Conservation (phyloP, 768 basidiomycete genomes). For the Russula brevipes region DNA sequence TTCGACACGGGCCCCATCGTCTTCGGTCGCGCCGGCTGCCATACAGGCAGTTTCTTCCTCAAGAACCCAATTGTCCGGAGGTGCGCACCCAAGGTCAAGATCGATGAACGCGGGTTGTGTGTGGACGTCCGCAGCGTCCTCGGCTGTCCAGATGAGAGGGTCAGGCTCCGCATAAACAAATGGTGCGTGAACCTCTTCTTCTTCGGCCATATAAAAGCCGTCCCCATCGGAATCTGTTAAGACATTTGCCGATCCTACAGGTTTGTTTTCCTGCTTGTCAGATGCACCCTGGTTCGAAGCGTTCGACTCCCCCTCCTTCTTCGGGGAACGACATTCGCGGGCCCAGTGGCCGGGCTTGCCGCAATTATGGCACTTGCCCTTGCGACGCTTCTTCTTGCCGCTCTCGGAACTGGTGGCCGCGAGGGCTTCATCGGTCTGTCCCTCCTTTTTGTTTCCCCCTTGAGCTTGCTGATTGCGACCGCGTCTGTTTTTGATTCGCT, state of each 20-base stretch:
- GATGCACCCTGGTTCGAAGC: neutral
- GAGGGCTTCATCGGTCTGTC: neutral
- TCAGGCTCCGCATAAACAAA: neutral
- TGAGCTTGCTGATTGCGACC: no score
- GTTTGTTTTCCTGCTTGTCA: neutral
- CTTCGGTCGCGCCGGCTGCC: no score
- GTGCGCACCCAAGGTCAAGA: no score
- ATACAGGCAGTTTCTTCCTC: no score
- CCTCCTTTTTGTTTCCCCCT: neutral
- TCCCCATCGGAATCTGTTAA: neutral
- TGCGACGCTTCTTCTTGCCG: constrained; percentile 6
- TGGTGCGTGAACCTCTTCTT: neutral
- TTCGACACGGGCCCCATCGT: neutral
- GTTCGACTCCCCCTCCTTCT: neutral
- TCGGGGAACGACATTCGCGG: neutral
- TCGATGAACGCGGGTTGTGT: no score
- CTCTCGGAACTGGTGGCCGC: neutral
- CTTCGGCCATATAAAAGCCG: neutral
- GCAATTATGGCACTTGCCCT: constrained; percentile 5
- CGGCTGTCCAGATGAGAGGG: neutral
- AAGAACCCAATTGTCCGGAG: no score
- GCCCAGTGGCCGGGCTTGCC: neutral
- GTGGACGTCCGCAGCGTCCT: neutral
- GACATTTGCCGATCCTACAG: neutral
- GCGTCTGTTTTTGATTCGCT: neutral